phyloP scores from a whole-genome alignment of 2,329 filamentous ascomycete genomes.

The Botrytis porri region DNA sequence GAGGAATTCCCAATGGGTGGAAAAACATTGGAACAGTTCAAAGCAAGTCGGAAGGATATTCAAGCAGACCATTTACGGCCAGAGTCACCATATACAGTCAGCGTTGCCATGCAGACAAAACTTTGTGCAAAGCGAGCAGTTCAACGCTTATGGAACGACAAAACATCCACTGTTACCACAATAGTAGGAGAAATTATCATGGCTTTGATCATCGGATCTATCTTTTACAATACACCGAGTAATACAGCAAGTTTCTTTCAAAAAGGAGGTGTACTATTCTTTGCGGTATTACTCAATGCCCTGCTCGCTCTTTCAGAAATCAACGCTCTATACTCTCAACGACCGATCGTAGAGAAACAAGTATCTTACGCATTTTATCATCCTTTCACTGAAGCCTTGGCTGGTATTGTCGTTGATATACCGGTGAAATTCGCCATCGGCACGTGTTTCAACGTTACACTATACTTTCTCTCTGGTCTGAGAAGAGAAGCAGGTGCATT shows the following conservation, averaged over 20 bases:
- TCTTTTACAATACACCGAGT: conserved; percentile 59
- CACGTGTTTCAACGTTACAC: conserved; percentile 72
- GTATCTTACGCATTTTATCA: conserved; percentile 85
- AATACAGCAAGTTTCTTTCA: conserved; percentile 58
- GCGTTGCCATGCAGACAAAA: conserved; percentile 69
- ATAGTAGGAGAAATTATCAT: conserved; percentile 45
- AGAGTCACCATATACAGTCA: conserved; percentile 80
- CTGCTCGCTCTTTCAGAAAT: conserved; percentile 64
- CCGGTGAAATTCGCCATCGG: conserved; percentile 76
- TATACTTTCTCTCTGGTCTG: conserved; percentile 87
- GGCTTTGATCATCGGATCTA: conserved; percentile 60
- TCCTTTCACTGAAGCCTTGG: conserved; percentile 80
- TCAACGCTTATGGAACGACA: conserved; percentile 71
- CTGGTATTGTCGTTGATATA: conserved; percentile 82
- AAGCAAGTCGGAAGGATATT: conserved; percentile 37
- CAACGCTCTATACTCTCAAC: conserved; percentile 74
- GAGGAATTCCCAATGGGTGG: conserved; percentile 39
- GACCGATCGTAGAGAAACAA: conserved; percentile 91
- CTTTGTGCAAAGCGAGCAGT: conserved; percentile 82
- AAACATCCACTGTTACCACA: conserved; percentile 60
- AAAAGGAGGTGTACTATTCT: conserved; percentile 64
- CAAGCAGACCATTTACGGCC: conserved; percentile 55
- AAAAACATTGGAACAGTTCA: conserved; percentile 41
- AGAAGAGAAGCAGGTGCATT: conserved; percentile 64
- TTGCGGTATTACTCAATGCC: conserved; percentile 66